Conservation (phyloP, 768 basidiomycete species). For the Pisolithus albus region DNA sequence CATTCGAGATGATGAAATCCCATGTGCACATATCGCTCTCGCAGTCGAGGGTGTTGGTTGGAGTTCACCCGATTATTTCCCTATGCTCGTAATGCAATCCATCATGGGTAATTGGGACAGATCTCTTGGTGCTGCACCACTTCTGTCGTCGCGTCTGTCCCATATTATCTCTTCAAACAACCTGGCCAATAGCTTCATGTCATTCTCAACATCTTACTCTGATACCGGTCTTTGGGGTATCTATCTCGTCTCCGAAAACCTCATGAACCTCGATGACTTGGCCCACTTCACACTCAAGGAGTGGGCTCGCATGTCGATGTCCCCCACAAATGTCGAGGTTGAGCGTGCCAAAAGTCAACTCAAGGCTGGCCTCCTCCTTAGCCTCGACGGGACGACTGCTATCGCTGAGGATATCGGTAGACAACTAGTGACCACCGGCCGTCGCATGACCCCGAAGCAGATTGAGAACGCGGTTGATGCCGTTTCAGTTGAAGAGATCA, state of each 20-base stretch:
- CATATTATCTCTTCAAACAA: conserved; percentile 88
- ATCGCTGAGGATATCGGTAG: conserved; percentile 98
- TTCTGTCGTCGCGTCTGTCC: conserved; percentile 86
- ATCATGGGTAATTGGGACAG: conserved; percentile 99
- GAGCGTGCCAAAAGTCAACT: conserved; percentile 98
- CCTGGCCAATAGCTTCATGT: conserved; percentile 99
- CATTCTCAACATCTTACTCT: conserved; percentile 97
- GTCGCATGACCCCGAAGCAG: conserved; percentile 83
- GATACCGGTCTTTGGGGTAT: conserved; percentile 99
- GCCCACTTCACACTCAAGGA: conserved; percentile 91
- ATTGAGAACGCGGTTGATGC: conserved; percentile 91
- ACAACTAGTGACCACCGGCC: conserved; percentile 92
- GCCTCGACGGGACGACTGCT: conserved; percentile 92
- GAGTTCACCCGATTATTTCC: conserved; percentile 98
- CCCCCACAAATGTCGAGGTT: conserved; percentile 78
- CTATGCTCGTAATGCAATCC: conserved; percentile 96
- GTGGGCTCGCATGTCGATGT: conserved; percentile 92
- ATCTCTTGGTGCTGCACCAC: conserved; percentile 81
- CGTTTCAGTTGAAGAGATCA: conserved; percentile 83
- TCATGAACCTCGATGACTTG: conserved; percentile 89
- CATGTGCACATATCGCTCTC: conserved; percentile 89
- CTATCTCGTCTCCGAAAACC: conserved; percentile 93
- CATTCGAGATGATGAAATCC: conserved; percentile 84
- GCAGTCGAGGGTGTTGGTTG: conserved; percentile 98
- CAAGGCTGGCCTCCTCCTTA: conserved; percentile 86